These are phyloP conservation scores for Coemansia sp. DNA, from an alignment of 192 early-diverging fungal genomes.

Conservation along the genomic window DNA sequence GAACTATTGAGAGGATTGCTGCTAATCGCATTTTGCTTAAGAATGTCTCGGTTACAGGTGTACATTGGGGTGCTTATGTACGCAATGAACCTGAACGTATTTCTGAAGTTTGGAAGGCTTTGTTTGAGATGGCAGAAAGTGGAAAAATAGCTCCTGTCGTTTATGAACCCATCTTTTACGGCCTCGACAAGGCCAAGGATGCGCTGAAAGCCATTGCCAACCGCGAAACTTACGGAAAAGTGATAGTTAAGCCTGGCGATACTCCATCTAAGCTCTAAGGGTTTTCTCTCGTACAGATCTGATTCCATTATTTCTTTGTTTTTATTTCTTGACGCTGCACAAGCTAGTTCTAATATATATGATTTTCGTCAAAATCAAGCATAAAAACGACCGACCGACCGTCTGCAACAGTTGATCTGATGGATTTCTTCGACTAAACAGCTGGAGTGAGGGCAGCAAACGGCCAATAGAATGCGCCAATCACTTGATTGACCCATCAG, in stretches of 20 bases:
- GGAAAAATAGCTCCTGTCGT: conserved; percentile 61
- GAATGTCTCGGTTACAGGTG: conserved; percentile 71
- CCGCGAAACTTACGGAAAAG: conserved; percentile 79
- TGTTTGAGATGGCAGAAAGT: conserved; percentile 60
- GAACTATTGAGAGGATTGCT: conserved; percentile 77
- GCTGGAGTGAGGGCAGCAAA: too few relatives aligned
- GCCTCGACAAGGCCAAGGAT: conserved; percentile 61
- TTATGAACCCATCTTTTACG: conserved; percentile 64
- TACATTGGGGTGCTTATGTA: conserved; percentile 74
- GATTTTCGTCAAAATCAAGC: too few relatives aligned
- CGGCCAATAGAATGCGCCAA: too few relatives aligned
- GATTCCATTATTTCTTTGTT: neutral
- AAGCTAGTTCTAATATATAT: too few relatives aligned
- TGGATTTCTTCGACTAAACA: too few relatives aligned
- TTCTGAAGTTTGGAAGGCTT: conserved; percentile 65
- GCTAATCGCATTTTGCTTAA: conserved; percentile 81
- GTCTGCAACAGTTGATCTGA: too few relatives aligned
- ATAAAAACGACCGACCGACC: too few relatives aligned
- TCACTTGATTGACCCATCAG: too few relatives aligned
- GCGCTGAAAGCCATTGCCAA: conserved; percentile 70
- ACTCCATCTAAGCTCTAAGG: conserved; percentile 17
- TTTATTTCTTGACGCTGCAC: too few relatives aligned
- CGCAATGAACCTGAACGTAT: conserved; percentile 60
- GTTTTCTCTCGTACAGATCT: neutral
- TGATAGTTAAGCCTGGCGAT: conserved; percentile 59